Conservation (phyloP, 1,284 basidiomycete species). For the Vanrija sp. region DNA sequence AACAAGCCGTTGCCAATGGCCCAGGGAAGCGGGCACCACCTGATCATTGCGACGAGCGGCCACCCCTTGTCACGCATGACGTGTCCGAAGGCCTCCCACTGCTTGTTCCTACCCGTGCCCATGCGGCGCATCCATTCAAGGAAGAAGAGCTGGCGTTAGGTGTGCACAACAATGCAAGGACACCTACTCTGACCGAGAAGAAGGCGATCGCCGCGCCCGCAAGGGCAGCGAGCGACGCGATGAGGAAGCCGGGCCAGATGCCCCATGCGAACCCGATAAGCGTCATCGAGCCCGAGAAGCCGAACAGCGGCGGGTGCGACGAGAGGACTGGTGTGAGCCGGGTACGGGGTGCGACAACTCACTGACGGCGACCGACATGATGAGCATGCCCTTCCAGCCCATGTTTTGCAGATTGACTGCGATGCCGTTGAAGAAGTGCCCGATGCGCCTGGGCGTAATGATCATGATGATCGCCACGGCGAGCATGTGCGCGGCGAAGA, state of each 20-base stretch:
- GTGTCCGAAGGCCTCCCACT: slow-evolving; percentile 48
- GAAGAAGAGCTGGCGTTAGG: slow-evolving; percentile 40
- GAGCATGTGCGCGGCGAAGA: slow-evolving; percentile 25
- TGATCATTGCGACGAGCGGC: slow-evolving; percentile 47
- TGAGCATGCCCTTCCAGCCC: slow-evolving; percentile 37
- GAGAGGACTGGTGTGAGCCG: slow-evolving; percentile 30
- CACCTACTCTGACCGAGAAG: slow-evolving; percentile 41
- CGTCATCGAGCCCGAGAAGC: slow-evolving; percentile 43
- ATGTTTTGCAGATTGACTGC: slow-evolving; percentile 30
- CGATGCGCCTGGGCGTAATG: slow-evolving; percentile 43
- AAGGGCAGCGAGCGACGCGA: slow-evolving; percentile 36
- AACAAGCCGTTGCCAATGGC: slow-evolving; percentile 47
- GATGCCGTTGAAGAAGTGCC: slow-evolving; percentile 39
- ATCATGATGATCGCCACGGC: slow-evolving; percentile 30
- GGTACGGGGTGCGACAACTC: slow-evolving; percentile 7
- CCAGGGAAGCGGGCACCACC: slow-evolving; percentile 49
- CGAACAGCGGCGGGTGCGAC: slow-evolving; percentile 48
- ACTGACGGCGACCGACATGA: slow-evolving; percentile 37
- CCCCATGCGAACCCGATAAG: slow-evolving; percentile 48
- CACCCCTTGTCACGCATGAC: slow-evolving; percentile 47
- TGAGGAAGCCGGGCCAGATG: slow-evolving; percentile 41
- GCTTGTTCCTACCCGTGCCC: slow-evolving; percentile 34
- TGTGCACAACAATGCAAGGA: too few species aligned
- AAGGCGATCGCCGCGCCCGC: slow-evolving; percentile 40
- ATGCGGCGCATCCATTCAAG: slow-evolving; percentile 36